Evolutionary conservation across 352 stramenopile genomes (phyloP).

Genomic region (Pythium vanterpoolii): DNA sequence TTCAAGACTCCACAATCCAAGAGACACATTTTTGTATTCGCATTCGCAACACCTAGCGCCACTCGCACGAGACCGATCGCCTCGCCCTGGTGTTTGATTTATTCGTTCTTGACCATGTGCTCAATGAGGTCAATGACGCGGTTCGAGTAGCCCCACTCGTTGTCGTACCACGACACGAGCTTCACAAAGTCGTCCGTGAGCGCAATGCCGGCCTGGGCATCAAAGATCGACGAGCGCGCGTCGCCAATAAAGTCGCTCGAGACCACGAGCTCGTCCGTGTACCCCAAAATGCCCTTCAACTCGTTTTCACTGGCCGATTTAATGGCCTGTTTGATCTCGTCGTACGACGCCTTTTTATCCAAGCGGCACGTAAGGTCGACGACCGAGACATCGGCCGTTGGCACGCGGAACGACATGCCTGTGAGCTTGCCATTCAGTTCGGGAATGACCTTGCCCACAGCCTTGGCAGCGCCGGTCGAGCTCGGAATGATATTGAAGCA

Average conservation of each 20-base stretch:
- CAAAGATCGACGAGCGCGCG: slow-evolving; percentile 97
- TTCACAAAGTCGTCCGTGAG: slow-evolving; percentile 99
- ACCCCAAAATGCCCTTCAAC: slow-evolving; percentile 98
- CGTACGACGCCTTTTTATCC: slow-evolving; percentile 92
- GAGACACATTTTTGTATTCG: background rate
- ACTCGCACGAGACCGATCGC: background rate
- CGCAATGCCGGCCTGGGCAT: slow-evolving; percentile 96
- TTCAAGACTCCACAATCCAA: background rate
- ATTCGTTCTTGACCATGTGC: slow-evolving; percentile 94
- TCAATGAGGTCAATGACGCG: slow-evolving; percentile 97
- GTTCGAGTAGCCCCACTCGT: slow-evolving; percentile 98
- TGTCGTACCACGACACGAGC: slow-evolving; percentile 99
- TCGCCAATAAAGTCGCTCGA: slow-evolving; percentile 97
- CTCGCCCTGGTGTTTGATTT: background rate
- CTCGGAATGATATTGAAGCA: slow-evolving; percentile 99
- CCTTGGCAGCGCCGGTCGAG: slow-evolving; percentile 97
- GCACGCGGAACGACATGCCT: slow-evolving; percentile 91
- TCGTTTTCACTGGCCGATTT: slow-evolving; percentile 93
- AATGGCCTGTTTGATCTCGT: slow-evolving; percentile 97
- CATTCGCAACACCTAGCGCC: no score
- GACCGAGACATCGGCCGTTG: slow-evolving; percentile 87
- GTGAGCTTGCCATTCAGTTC: slow-evolving; percentile 91
- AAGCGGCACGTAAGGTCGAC: slow-evolving; percentile 87
- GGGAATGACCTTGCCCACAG: slow-evolving; percentile 98
- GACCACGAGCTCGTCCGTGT: slow-evolving; percentile 97